Percentiles rank a stretch among this genome's conserved stretches.
Evolutionary conservation across 2,329 filamentous ascomycete species (phyloP).

Genomic region (Colletotrichum musicola): DNA sequence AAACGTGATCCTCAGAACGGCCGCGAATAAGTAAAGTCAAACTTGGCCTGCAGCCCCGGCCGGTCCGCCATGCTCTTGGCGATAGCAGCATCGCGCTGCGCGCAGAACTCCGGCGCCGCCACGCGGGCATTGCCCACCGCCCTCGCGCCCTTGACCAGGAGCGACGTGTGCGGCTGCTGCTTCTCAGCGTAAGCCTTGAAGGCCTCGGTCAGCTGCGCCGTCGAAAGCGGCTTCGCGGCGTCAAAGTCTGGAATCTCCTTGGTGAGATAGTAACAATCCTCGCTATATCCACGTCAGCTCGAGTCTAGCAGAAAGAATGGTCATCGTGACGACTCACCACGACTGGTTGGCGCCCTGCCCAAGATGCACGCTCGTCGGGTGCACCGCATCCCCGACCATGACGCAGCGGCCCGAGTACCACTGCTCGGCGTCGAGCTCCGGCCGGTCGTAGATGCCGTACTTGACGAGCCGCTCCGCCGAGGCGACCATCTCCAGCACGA

Average conservation of each 20-base stretch:
- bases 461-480: conserved; percentile 44
- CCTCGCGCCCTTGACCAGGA: conserved; percentile 42
- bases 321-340: background rate
- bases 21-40: conserved; percentile 15
- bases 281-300: background rate
- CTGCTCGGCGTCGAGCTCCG: conserved; percentile 40
- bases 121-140: conserved; percentile 40
- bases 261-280: conserved; percentile 29
- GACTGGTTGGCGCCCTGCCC: conserved; percentile 44
- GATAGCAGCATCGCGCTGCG: conserved; percentile 31
- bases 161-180: conserved; percentile 42
- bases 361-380: conserved; percentile 45
- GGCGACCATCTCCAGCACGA: conserved; percentile 39
- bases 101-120: conserved; percentile 34
- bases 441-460: conserved; percentile 45
- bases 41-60: conserved; percentile 8
- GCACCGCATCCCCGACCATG: conserved; percentile 43
- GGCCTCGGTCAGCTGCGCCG: background rate
- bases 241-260: conserved; percentile 8
- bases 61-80: conserved; percentile 20
- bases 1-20: background rate
- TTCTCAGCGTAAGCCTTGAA: conserved; percentile 37
- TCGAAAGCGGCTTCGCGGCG: background rate
- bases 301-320: background rate
- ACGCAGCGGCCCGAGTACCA: conserved; percentile 43